Base-by-base conservation (phyloP, 345 rosid species). In the Gossypium bickii region DNA sequence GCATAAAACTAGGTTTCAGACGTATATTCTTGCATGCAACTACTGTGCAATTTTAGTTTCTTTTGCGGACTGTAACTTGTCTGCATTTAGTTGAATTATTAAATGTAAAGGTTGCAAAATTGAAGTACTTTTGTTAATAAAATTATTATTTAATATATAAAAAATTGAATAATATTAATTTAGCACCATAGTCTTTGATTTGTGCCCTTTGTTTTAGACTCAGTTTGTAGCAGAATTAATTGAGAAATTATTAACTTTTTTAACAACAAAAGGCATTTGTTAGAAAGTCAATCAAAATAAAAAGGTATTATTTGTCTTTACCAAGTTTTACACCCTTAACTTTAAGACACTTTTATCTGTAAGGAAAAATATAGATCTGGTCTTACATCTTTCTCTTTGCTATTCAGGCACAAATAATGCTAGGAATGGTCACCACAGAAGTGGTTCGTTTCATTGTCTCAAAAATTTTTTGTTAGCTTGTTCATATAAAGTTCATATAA, bases 321-420 rank as follows among this genome's bases (percentile, higher is more conserved):
- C 3, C 22, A 68, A 27, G 44, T 49, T 68, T 49, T 25, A 27
- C 53, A 16, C 15, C 18, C 55, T 51, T 47, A 47, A 3, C 17
- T 48, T 68, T 3, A 68, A 49, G 72, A 38, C 13, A 25, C 45
- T 49, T 66, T 12, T 12, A 45, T 45, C 20, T 66, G 20, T 64
- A 64, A 3, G 17, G 16, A 22, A 25, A 49, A 20, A 25, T 25
- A 15, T 16, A 9, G 59, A 49, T 68, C 22, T 62, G 52, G 52
- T 55, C 43, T 83, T 67, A 51, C 70, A 57, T 64, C 10, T 73
- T 68, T 76, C 34, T 69, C 16, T 70, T 45, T 78, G 63, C 48
- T 79, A 47, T 85, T 59, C 83, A 94, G 97, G 97, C 92, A 5
- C 97, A 94, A 70, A 86, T 92, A 85, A 87, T 92, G 93, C 90